Conservation (phyloP, 129 eudicot genomes). For the Arctium minus region DNA sequence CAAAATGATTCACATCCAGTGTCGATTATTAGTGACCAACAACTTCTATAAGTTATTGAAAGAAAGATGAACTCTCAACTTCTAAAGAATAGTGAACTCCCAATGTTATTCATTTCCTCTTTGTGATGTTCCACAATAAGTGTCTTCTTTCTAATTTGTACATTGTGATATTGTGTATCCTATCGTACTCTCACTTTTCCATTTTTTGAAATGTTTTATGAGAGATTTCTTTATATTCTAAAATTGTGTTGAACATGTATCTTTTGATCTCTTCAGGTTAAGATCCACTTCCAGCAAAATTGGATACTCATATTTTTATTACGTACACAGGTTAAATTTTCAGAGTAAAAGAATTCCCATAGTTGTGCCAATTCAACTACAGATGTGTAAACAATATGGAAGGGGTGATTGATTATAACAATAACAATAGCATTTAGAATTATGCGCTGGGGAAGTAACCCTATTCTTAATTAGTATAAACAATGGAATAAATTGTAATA, state of each 20-base stretch:
- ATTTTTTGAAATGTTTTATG: not conserved
- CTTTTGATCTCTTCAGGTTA: not conserved
- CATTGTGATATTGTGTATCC: not conserved
- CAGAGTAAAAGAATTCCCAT: not conserved
- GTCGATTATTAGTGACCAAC: not conserved
- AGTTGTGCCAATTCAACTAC: not conserved
- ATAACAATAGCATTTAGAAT: not conserved
- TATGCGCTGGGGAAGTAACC: not conserved
- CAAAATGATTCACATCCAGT: not conserved
- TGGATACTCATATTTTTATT: too few species aligned
- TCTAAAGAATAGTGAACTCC: not conserved
- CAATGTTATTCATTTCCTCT: not conserved
- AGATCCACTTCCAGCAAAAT: too few species aligned
- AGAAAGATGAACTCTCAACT: not conserved
- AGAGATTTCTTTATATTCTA: not conserved
- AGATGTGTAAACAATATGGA: not conserved
- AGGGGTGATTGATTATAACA: not conserved
- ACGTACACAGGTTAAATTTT: not conserved
- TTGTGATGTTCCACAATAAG: not conserved
- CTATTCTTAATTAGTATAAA: not conserved
- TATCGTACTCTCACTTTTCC: not conserved
- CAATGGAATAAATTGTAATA: not conserved
- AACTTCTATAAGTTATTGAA: not conserved
- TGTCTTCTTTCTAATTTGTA: not conserved
- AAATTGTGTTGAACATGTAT: not conserved